These are phyloP conservation scores for Globisporangium nagaii DNA, from an alignment of 352 stramenopile genomes.

Conservation along the genomic window DNA sequence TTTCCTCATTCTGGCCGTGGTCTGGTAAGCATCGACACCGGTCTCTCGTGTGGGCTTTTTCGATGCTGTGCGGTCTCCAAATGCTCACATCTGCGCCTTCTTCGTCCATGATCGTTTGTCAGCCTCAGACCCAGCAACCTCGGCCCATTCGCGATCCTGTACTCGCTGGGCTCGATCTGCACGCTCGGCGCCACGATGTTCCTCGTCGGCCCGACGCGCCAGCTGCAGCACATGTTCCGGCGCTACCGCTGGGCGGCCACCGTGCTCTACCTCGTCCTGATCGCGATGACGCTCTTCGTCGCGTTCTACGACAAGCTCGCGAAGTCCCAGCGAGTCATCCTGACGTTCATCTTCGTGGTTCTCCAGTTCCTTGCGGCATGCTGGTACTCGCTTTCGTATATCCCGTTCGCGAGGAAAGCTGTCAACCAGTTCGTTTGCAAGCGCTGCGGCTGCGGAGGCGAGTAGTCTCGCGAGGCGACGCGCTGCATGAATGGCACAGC, in stretches of 20 bases:
- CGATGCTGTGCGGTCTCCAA: not conserved
- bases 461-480: no score
- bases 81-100: not conserved
- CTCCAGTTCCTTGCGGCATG: conserved; percentile 66
- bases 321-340: conserved; percentile 18
- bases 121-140: conserved; percentile 19
- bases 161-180: conserved; percentile 50
- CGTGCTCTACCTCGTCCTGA: conserved; percentile 37
- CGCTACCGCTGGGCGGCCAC: conserved; percentile 33
- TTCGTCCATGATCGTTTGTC: no score
- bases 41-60: not conserved
- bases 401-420: conserved; percentile 62
- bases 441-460: not conserved
- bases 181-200: conserved; percentile 22
- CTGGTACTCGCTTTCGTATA: conserved; percentile 80
- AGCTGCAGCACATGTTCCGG: conserved; percentile 63
- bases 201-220: conserved; percentile 39
- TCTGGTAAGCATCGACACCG: conserved; percentile 1
- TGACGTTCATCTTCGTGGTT: conserved; percentile 53
- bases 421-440: conserved; percentile 9
- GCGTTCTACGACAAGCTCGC: conserved; percentile 21
- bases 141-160: conserved; percentile 28
- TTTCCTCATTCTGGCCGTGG: conserved; percentile 5
- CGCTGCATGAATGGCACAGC: not conserved
- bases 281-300: conserved; percentile 37